Conservation (phyloP, 208 protist species). For the Plasmodiophora brassicae region DNA sequence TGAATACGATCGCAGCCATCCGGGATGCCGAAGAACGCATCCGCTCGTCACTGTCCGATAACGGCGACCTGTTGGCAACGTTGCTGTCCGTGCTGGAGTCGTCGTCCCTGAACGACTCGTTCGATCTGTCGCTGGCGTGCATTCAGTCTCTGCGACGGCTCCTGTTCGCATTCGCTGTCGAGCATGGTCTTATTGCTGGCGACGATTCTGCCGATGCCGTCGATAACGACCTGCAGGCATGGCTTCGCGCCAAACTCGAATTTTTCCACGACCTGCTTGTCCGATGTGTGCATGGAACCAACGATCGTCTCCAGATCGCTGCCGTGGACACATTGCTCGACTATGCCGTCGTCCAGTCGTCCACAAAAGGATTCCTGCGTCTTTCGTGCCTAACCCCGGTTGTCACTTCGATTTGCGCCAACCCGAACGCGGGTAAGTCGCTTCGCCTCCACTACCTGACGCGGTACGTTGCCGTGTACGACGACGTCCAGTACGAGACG, state of each 20-base stretch:
- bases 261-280: background rate
- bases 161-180: background rate
- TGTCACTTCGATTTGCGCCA: background rate
- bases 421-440: background rate
- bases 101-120: background rate
- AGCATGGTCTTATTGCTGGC: background rate
- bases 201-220: too few relatives aligned
- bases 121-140: background rate
- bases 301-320: background rate
- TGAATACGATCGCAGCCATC: too few relatives aligned
- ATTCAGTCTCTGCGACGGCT: background rate
- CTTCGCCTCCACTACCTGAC: background rate
- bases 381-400: too few relatives aligned
- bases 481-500: constrained; percentile 14
- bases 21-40: too few relatives aligned
- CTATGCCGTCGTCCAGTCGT: background rate
- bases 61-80: background rate
- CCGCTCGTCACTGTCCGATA: too few relatives aligned
- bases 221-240: background rate
- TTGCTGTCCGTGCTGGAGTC: background rate
- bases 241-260: background rate
- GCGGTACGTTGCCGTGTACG: background rate
- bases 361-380: too few relatives aligned
- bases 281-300: background rate
- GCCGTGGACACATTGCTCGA: background rate